Base-by-base conservation (phyloP, 192 early-diverging fungal genomes). In the Funneliformis geosporum region DNA sequence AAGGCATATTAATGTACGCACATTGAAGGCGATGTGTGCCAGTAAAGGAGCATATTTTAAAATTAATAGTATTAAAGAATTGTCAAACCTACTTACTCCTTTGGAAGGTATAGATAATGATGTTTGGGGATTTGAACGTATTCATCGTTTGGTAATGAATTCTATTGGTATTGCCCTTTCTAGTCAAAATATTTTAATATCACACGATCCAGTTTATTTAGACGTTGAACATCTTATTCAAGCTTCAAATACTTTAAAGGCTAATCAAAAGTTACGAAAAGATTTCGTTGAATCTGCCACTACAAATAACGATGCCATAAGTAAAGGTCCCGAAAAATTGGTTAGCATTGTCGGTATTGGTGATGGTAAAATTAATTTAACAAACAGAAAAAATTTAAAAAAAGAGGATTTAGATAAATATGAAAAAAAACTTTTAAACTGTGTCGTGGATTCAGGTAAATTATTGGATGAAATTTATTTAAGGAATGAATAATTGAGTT, bases 371-470 rank as follows among this genome's bases (percentile, higher is more conserved):
- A 64, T 78, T 40, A 82, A 84, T 38, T 71, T 74, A 18, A 33
- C 65, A 39, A 60, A 44, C 6, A 66, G 59, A 38, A 84, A 84
- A 62, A 82, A 80, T n/a, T 55, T 81, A 42, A 69, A 42, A 11
- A 25, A 68, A 80, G 80, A 87, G 73, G 80, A 87, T 42, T 81
- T 85, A 86, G 81, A 90, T 85, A 66, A 83, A 59, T 92, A 96
- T 84, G 96, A 98, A 81, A 87, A 90, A 76, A 90, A 89, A 66
- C 83, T 98, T 66, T 78, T 96, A 1, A 83, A 88, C 38, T 93
- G 94, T 60, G 92, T 98, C 59, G 91, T 98, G 14, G 89, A 95
- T 78, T 94, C 96, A 76, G 75, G 89, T 90, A 88, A 65, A 75
- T 60, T 8, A 43, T 40, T 28, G 33, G 23, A 44, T 1, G 3